Percentiles rank a stretch among this genome's conserved stretches.
Conservation (phyloP, 768 basidiomycete species). For the Kwoniella sp. region DNA sequence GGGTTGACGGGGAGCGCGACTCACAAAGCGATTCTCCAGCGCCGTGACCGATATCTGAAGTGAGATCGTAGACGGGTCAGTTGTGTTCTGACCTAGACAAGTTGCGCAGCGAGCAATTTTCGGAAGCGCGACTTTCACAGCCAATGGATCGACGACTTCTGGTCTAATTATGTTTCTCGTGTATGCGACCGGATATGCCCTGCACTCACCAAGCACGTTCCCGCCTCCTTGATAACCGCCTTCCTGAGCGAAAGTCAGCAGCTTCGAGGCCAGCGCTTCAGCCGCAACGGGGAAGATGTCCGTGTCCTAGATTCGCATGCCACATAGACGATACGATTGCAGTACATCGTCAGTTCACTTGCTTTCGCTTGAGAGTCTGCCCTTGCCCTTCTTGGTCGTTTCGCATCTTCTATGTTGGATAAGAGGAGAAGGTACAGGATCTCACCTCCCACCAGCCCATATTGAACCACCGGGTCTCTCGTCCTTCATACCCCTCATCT, state of each 20-base stretch:
- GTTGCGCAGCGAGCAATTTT: no score
- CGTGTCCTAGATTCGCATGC: slow-evolving; percentile 21
- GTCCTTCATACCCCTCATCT: slow-evolving; percentile 7
- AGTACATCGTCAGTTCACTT: no score
- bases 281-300: slow-evolving; percentile 35
- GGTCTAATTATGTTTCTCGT: not conserved
- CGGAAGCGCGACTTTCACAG: not conserved
- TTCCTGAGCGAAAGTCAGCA: slow-evolving; percentile 37
- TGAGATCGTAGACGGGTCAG: not conserved
- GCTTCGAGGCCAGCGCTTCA: slow-evolving; percentile 35
- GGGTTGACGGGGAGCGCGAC: no score
- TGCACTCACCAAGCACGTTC: slow-evolving; percentile 35
- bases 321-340: not conserved
- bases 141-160: not conserved
- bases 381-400: no score
- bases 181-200: no score
- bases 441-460: slow-evolving; percentile 50
- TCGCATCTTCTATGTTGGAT: no score
- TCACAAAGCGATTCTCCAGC: slow-evolving; percentile 45
- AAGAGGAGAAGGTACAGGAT: slow-evolving; percentile 3
- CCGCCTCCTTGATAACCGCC: slow-evolving; percentile 22
- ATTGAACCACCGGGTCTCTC: slow-evolving; percentile 39
- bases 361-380: no score
- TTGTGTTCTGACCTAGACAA: slow-evolving; percentile 1
- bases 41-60: slow-evolving; percentile 48